These are phyloP conservation scores for Miamiensis avidus DNA, from an alignment of 169 alveolate genomes.

Conservation along the genomic window DNA sequence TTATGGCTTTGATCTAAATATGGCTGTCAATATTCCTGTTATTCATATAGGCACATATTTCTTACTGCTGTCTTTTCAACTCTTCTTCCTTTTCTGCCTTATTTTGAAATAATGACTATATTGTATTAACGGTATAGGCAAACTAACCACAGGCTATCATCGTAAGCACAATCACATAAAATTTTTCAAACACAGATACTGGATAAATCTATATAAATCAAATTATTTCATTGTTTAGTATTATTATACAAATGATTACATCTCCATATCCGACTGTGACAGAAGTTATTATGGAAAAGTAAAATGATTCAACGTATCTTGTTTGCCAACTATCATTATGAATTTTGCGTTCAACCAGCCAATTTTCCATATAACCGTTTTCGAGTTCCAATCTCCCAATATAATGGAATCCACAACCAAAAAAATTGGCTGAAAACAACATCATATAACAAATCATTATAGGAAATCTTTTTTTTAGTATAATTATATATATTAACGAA, in stretches of 20 bases:
- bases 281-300: background rate
- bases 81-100: background rate
- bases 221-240: too few species aligned
- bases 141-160: background rate
- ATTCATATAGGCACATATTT: too few species aligned
- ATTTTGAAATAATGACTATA: background rate
- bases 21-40: background rate
- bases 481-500: too few species aligned
- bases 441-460: background rate
- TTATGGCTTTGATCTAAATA: background rate
- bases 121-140: background rate
- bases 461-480: background rate
- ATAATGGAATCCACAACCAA: background rate
- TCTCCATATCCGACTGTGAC: background rate
- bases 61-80: background rate
- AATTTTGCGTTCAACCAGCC: background rate
- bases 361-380: background rate
- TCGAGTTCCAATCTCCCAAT: background rate
- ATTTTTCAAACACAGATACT: background rate
- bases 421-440: background rate
- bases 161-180: background rate
- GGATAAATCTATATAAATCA: too few species aligned
- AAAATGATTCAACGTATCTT: background rate
- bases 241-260: too few species aligned
- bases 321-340: background rate